Base-by-base conservation (phyloP, 768 basidiomycete genomes). In the Boletus fagicola region DNA sequence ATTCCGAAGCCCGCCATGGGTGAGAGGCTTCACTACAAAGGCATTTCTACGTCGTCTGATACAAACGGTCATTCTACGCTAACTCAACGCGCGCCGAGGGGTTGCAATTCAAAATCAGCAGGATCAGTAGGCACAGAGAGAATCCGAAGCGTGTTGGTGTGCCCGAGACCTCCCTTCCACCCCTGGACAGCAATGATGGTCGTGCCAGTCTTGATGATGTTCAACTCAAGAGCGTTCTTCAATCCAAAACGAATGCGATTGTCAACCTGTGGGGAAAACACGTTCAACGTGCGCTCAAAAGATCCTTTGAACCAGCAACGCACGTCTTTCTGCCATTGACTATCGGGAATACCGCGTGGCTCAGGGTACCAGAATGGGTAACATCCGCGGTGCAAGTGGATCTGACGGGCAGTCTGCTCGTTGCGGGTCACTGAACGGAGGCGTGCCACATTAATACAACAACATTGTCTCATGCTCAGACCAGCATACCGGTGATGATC, bases 281-380 rank as follows among this genome's bases (percentile, higher is more conserved):
- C 54, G 10, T 48, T 69, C 8, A 62, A 57, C 52, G 33, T 60
- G 42, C 9, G 48, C 43, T 30, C 33, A 52, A 56, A 47, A 43
- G 35, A 26, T 46, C 38, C 7, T 44, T 38, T 15, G 39, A 3
- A 47, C 50, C 7, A 22, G 6, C 3, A 20, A 61, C 90, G 74
- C 70, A 95, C 96, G 75, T 99, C 97, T 42, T 83, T 93, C 79
- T 99, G 97, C 97, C 97, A 99, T 74, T 96, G 94, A 70, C 90
- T 84, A 45, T 82, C 80, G 57, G 84, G 83, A 60, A 95, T 82
- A 49, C 94, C 94, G 48, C 95, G 84, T n/a, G 94, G 90, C 78
- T 96, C 94, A 42, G 87, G 78, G 81, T 97, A 98, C 87, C 87
- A 92, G 83, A 96, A 92, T 26, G 96, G 96, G 75, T 98, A 99